Base-by-base conservation (phyloP, 441 rosid genomes). In the Aleurites moluccanus region DNA sequence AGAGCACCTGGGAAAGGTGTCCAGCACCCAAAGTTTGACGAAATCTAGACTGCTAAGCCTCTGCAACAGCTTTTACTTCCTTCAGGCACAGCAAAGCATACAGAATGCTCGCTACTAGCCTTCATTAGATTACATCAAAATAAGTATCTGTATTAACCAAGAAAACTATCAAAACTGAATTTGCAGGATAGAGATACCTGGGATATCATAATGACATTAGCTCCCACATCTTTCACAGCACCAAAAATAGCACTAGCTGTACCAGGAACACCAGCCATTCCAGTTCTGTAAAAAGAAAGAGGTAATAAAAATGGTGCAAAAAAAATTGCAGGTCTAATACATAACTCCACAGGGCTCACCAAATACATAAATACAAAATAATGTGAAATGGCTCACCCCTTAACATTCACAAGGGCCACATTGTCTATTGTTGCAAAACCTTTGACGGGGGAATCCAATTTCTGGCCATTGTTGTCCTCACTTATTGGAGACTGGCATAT, bases 231-330 rank as follows among this genome's bases (percentile, higher is more conserved):
- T 82, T 91, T 92, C 81, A 89, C 99, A 76, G 96, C 96, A 85
- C 94, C 86, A 85, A 95, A 93, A 75, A 95, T 95, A 72, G 88
- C 90, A 83, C 89, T 88, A 73, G 97, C 92, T 64, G 99, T 95
- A 77, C 99, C 98, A 49, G 99, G 99, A 87, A 95, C 91, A 79
- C 99, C 99, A 84, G 96, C 99, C 99, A 95, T 91, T 85, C 99
- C 98, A 76, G 99, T 91, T 81, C 99, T 96, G 77, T 75, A 76
- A 75, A 60, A 75, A 74, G 21, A 73, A 69, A 18, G 71, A 14
- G 6, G 35, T 42, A 77, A 40, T 73, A 45, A 61, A 70, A 33
- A 16, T 59, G 38, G 47, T 50, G 55, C n/a, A 20, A 40, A 21
- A 3, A 65, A 47, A 20, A 64, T 30, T 25, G 44, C 44, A 35